Conservation (phyloP, 208 protist species). For the Acanthamoeba lenticulata region DNA sequence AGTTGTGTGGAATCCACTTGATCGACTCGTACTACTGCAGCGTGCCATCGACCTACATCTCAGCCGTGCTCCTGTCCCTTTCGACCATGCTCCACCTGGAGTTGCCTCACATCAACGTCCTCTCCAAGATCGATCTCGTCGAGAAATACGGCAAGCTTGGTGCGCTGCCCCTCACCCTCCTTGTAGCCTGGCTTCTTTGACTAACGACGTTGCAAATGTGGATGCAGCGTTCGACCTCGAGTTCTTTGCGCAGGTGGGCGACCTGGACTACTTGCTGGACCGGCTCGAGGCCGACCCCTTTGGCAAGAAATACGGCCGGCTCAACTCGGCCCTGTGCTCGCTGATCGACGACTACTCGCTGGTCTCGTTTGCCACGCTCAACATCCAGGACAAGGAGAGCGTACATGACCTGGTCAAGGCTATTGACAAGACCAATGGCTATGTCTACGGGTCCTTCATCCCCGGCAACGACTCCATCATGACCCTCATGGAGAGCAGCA, state of each 20-base stretch:
- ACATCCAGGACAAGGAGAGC: slow-evolving; percentile 84
- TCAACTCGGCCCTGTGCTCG: slow-evolving; percentile 90
- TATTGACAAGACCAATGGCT: slow-evolving; percentile 88
- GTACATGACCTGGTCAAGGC: slow-evolving; percentile 76
- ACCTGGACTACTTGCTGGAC: slow-evolving; percentile 84
- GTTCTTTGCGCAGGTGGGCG: slow-evolving; percentile 90
- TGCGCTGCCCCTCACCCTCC: background rate
- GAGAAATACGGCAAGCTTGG: slow-evolving; percentile 78
- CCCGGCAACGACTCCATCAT: slow-evolving; percentile 65
- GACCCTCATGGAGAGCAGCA: slow-evolving; percentile 6
- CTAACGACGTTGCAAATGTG: too few relatives aligned
- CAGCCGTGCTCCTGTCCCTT: slow-evolving; percentile 94
- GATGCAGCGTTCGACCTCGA: slow-evolving; percentile 89
- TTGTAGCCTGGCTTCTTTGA: too few relatives aligned
- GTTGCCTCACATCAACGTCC: slow-evolving; percentile 93
- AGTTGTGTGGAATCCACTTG: slow-evolving; percentile 93
- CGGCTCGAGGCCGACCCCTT: slow-evolving; percentile 71
- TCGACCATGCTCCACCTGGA: slow-evolving; percentile 95
- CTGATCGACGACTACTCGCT: slow-evolving; percentile 96
- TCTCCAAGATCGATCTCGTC: slow-evolving; percentile 97
- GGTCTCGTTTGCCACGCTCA: slow-evolving; percentile 93
- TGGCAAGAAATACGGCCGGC: slow-evolving; percentile 74
- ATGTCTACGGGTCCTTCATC: slow-evolving; percentile 76
- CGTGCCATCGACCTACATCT: slow-evolving; percentile 96
- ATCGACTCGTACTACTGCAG: slow-evolving; percentile 95